Conservation (phyloP, 345 rosid species). For the Hibiscus tridactylites region DNA sequence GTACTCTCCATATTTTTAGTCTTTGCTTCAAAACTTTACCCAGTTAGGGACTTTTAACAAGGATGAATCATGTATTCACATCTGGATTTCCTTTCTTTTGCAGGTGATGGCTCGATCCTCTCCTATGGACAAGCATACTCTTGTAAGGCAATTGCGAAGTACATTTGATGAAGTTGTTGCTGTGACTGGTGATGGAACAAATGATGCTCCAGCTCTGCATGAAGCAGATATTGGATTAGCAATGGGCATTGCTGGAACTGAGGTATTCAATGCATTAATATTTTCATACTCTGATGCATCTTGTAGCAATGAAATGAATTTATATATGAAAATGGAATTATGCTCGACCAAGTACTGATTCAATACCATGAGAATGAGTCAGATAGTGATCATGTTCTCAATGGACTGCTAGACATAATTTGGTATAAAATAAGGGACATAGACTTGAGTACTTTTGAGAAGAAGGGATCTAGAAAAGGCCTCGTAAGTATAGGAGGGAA, state of each 20-base stretch:
- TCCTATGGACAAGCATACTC: slow-evolving; percentile 83
- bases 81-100: slow-evolving; percentile 11
- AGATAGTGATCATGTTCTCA: not conserved
- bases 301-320: not conserved
- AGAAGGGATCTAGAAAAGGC: not conserved
- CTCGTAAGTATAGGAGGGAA: not conserved
- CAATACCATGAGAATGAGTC: not conserved
- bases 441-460: not conserved
- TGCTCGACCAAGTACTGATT: not conserved
- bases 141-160: slow-evolving; percentile 75
- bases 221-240: slow-evolving; percentile 97
- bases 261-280: slow-evolving; percentile 34
- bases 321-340: not conserved
- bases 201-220: slow-evolving; percentile 95
- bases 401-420: not conserved
- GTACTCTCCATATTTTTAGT: slow-evolving; percentile 23
- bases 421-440: too few relatives aligned
- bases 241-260: slow-evolving; percentile 98
- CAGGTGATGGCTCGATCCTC: slow-evolving; percentile 98
- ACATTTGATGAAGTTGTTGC: slow-evolving; percentile 86
- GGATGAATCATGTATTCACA: not conserved
- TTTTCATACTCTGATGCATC: not conserved
- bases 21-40: not conserved
- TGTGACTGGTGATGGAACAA: slow-evolving; percentile 93
- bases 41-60: not conserved